These are phyloP conservation scores for Diaporthe capsici DNA, from an alignment of 2,329 filamentous ascomycete species.

Conservation along the genomic window DNA sequence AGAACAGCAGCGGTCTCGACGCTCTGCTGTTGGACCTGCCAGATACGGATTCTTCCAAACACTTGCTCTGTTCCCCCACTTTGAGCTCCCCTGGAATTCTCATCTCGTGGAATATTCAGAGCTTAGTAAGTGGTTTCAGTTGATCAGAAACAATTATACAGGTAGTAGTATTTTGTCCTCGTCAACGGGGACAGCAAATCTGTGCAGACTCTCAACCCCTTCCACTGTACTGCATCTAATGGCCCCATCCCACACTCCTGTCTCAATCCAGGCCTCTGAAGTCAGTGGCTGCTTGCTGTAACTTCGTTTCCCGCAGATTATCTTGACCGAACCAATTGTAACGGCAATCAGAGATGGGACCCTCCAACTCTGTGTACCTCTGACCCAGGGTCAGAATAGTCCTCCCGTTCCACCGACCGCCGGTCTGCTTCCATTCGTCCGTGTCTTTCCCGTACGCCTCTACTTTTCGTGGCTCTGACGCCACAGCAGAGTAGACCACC, in stretches of 20 bases:
- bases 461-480: conserved; percentile 49
- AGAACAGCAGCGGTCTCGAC: background rate
- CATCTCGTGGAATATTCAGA: background rate
- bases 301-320: conserved; percentile 47
- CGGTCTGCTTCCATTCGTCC: conserved; percentile 29
- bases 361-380: conserved; percentile 54
- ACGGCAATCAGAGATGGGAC: conserved; percentile 44
- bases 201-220: too few relatives aligned
- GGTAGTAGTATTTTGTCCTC: background rate
- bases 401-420: conserved; percentile 52
- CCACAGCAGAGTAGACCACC: conserved; percentile 54
- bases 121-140: background rate
- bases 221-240: too few relatives aligned
- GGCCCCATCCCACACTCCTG: accelerated
- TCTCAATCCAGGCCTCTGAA: conserved; percentile 35
- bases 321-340: conserved; percentile 52
- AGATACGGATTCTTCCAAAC: background rate
- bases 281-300: conserved; percentile 51
- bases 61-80: background rate
- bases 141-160: background rate
- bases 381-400: conserved; percentile 54
- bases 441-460: conserved; percentile 54
- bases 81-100: background rate
- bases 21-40: background rate
- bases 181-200: background rate